Percentiles rank a stretch among this genome's conserved stretches.
phyloP scores from a whole-genome alignment of 2,329 filamentous ascomycete species.

The Aureobasidium melanogenum region DNA sequence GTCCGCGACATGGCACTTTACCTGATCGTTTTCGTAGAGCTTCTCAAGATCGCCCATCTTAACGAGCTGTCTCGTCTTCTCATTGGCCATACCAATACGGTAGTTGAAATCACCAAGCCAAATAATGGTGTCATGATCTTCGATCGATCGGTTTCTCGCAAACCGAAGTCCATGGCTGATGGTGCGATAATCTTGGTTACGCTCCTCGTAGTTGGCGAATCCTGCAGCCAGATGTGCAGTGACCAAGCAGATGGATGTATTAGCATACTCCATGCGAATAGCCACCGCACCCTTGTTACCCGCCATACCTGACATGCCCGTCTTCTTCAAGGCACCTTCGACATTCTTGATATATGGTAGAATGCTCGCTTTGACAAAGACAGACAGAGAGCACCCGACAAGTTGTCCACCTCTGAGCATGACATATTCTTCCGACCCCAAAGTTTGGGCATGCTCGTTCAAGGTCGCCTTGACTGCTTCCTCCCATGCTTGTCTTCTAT shows the following conservation, averaged over 20 bases:
- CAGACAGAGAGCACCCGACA: slow-evolving; percentile 83
- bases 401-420: slow-evolving; percentile 85
- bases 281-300: slow-evolving; percentile 97
- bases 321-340: slow-evolving; percentile 90
- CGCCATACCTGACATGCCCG: slow-evolving; percentile 89
- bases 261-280: slow-evolving; percentile 89
- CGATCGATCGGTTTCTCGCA: slow-evolving; percentile 81
- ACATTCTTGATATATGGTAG: slow-evolving; percentile 88
- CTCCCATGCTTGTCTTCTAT: slow-evolving; percentile 79
- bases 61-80: slow-evolving; percentile 67
- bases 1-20: slow-evolving; percentile 15
- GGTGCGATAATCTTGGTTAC: slow-evolving; percentile 85
- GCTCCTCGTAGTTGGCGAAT: slow-evolving; percentile 92
- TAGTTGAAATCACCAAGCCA: slow-evolving; percentile 99
- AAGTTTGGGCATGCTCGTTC: slow-evolving; percentile 58
- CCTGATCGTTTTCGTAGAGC: slow-evolving; percentile 83
- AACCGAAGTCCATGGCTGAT: slow-evolving; percentile 84
- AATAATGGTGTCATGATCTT: slow-evolving; percentile 82
- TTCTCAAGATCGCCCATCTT: slow-evolving; percentile 63
- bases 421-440: slow-evolving; percentile 72
- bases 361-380: slow-evolving; percentile 75
- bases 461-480: slow-evolving; percentile 66
- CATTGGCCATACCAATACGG: slow-evolving; percentile 75
- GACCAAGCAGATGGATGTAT: slow-evolving; percentile 87
- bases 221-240: slow-evolving; percentile 94